Evolutionary conservation across 2,329 filamentous ascomycete species (phyloP).

Genomic region (Rhinocladiella similis): DNA sequence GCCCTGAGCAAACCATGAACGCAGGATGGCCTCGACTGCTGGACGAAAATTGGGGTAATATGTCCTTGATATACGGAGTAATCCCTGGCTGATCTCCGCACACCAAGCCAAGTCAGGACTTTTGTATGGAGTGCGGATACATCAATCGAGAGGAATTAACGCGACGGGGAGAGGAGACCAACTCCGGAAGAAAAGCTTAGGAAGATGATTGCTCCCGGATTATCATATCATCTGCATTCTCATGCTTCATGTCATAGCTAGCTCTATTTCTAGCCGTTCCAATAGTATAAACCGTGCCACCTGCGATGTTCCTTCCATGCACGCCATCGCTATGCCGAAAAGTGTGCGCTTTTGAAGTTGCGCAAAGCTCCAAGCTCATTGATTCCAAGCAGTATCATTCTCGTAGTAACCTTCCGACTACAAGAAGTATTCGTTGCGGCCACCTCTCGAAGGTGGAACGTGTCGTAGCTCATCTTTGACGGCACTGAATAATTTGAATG

Average conservation of each 20-base stretch:
- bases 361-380: constrained; percentile 2
- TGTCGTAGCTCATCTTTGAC: constrained; percentile 49
- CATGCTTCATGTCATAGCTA: constrained; percentile 9
- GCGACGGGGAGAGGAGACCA: background rate
- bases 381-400: constrained; percentile 6
- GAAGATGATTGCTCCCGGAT: no score
- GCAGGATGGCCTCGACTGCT: background rate
- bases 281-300: constrained; percentile 16
- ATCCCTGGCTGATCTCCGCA: background rate
- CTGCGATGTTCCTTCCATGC: background rate
- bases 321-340: constrained; percentile 20
- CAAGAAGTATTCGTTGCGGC: constrained; percentile 49
- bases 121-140: background rate
- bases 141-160: background rate
- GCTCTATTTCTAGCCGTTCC: constrained; percentile 17
- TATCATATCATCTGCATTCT: background rate
- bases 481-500: constrained; percentile 66
- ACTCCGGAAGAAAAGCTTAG: background rate
- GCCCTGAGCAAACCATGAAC: constrained; percentile 3
- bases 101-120: no score
- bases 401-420: constrained; percentile 4
- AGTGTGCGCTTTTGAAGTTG: constrained; percentile 9
- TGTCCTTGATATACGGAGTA: background rate
- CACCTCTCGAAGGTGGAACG: constrained; percentile 44
- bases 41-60: background rate